These are phyloP conservation scores for Cladosporium sp. DNA, from an alignment of 2,329 filamentous ascomycete species.

Conservation along the genomic window DNA sequence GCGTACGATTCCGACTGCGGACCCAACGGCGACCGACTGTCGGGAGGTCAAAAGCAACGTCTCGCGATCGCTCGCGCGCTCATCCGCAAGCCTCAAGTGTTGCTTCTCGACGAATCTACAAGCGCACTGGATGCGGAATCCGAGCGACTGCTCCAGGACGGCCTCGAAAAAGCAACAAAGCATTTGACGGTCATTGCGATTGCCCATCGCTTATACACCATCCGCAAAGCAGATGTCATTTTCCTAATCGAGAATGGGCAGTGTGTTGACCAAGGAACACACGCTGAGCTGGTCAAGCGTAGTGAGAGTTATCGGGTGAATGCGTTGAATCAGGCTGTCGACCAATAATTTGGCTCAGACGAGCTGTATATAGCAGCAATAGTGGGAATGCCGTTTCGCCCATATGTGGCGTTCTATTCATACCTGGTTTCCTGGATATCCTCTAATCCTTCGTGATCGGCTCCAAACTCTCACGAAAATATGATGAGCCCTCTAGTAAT, in stretches of 20 bases:
- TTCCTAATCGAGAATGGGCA: slow-evolving; percentile 44
- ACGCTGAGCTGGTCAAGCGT: slow-evolving; percentile 43
- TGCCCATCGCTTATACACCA: slow-evolving; percentile 38
- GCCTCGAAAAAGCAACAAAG: slow-evolving; percentile 31
- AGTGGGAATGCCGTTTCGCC: too few species aligned
- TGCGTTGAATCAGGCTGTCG: slow-evolving; percentile 5
- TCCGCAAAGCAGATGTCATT: slow-evolving; percentile 38
- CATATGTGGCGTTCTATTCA: too few species aligned
- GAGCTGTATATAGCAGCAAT: too few species aligned
- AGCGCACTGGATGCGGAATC: slow-evolving; percentile 39
- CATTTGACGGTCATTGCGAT: slow-evolving; percentile 39
- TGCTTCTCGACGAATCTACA: slow-evolving; percentile 39
- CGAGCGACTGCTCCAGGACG: slow-evolving; percentile 35
- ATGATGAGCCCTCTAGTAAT: too few species aligned
- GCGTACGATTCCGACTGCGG: slow-evolving; percentile 57
- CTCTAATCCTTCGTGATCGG: too few species aligned
- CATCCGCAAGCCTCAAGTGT: slow-evolving; percentile 36
- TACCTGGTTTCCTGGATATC: too few species aligned
- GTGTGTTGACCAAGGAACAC: slow-evolving; percentile 44
- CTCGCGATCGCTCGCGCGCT: slow-evolving; percentile 39
- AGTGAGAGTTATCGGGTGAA: slow-evolving; percentile 9
- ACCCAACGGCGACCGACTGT: slow-evolving; percentile 35
- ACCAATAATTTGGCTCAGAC: background rate
- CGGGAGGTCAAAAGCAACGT: slow-evolving; percentile 39
- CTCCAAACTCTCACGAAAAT: too few species aligned